Base-by-base conservation (phyloP, 1,284 basidiomycete genomes). In the Ustilago xerochloae region DNA sequence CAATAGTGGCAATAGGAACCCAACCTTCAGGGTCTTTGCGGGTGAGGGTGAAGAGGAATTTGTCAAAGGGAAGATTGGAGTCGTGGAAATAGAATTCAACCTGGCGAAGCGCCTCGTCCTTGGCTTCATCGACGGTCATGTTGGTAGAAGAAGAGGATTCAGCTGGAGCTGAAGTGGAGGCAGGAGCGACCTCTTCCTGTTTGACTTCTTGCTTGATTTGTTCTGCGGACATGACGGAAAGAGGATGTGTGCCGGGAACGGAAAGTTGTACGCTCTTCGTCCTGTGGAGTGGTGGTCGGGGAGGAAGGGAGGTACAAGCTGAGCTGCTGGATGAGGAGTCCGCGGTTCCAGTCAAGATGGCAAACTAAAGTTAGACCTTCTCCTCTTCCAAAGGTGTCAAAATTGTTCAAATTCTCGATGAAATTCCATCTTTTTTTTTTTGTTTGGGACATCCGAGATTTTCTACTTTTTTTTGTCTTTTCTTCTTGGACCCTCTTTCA, bases 11-110 rank as follows among this genome's bases (percentile, higher is more conserved):
- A 83, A 98, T 88, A 1, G 94, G 90, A 10, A 98, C 90, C 94
- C 94, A 99, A 77, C 97, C 95, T 43, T 82, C 76, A 13, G 82
- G 74, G 57, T 81, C 75, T 54, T 80, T 82, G 53, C 77, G 76
- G 39, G 80, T 77, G 36, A 82, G 71, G 35, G 77, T 81, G 61
- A 80, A 98, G 90, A 98, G 94, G 88, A 97, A 98, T 90, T 92
- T 94, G 89, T 98, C 97, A 80, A 91, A 95, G 13, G 97, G 96
- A 50, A 99, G 89, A 86, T 99, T 99, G 30, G 94, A 90, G 57
- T 82, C 81, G 54, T 77, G 92, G 86, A 99, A 95, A 88, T 99
- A 99, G 86, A 98, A 99, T 85, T 96, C 93, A 81, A 97, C 67
- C 70, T 80, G 78, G 36, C 69, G 67, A 33, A 78, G 67, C 1